These are phyloP conservation scores for Kuraishia molischiana DNA, from an alignment of 805 yeast species.

Conservation along the genomic window DNA sequence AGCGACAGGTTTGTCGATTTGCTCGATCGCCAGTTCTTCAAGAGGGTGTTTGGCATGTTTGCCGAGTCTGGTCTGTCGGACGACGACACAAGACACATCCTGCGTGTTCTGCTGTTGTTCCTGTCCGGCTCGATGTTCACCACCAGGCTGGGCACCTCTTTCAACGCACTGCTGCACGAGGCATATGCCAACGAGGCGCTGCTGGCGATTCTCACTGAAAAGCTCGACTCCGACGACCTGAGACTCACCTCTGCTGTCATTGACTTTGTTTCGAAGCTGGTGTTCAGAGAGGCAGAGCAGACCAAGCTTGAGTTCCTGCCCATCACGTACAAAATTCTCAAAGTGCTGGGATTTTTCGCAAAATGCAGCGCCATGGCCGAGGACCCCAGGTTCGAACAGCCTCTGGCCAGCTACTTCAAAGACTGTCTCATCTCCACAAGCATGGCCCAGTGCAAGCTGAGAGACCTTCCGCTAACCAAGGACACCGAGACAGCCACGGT, in stretches of 20 bases:
- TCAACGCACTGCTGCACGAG: constrained; percentile 11
- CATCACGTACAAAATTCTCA: constrained; percentile 34
- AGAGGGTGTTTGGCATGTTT: constrained; percentile 12
- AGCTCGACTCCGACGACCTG: constrained; percentile 31
- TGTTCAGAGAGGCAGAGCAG: constrained; percentile 30
- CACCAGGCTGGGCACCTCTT: constrained; percentile 19
- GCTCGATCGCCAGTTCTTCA: constrained; percentile 15
- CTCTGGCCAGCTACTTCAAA: constrained; percentile 7
- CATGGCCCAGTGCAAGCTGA: constrained; percentile 26
- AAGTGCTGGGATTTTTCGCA: constrained; percentile 34
- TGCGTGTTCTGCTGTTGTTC: constrained; percentile 23
- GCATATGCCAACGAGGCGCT: constrained; percentile 27
- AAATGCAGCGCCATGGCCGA: constrained; percentile 30
- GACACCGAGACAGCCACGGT: constrained; percentile 27
- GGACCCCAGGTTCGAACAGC: constrained; percentile 15
- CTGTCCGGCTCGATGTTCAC: constrained; percentile 34
- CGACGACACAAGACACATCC: constrained; percentile 14
- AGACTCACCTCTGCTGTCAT: constrained; percentile 33
- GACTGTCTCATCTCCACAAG: constrained; percentile 17
- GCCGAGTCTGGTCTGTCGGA: constrained; percentile 10
- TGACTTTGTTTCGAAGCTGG: constrained; percentile 33
- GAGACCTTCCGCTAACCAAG: constrained; percentile 25
- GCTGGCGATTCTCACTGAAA: constrained; percentile 31
- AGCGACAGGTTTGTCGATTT: constrained; percentile 12
- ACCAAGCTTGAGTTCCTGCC: constrained; percentile 28